A percentile compares a stretch with the other conserved stretches of the same genome.
These are phyloP conservation scores for Megacollybia platyphylla DNA, from an alignment of 1,284 basidiomycete species.

Conservation along the genomic window DNA sequence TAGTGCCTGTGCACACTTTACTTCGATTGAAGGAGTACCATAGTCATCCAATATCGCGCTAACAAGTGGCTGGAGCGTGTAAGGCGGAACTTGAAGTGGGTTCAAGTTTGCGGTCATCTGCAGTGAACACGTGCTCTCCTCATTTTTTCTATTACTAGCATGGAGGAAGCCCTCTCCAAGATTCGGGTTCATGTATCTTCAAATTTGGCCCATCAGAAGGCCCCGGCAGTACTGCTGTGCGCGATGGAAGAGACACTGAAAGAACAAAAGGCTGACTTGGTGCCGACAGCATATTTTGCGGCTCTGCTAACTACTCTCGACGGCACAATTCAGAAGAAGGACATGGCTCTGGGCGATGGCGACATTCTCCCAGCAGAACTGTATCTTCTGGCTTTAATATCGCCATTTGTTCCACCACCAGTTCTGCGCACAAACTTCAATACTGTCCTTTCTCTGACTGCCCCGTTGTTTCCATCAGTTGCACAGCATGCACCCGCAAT, in stretches of 20 bases:
- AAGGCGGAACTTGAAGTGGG: slow-evolving; percentile 41
- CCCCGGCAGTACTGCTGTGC: slow-evolving; percentile 78
- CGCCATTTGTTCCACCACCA: slow-evolving; percentile 66
- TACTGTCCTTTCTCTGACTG: slow-evolving; percentile 56
- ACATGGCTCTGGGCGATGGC: slow-evolving; percentile 55
- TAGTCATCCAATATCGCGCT: slow-evolving; percentile 23
- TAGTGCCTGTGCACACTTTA: slow-evolving; percentile 33
- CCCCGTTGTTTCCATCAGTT: slow-evolving; percentile 65
- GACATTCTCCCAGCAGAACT: slow-evolving; percentile 80
- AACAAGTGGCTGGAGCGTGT: slow-evolving; percentile 41
- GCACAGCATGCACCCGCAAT: slow-evolving; percentile 55
- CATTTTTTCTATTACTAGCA: slow-evolving; percentile 9
- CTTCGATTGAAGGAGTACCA: slow-evolving; percentile 12
- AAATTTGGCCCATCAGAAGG: slow-evolving; percentile 76
- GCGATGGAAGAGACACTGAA: slow-evolving; percentile 85
- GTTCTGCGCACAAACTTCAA: slow-evolving; percentile 59
- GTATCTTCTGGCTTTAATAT: slow-evolving; percentile 76
- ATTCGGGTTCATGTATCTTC: slow-evolving; percentile 83
- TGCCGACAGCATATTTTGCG: slow-evolving; percentile 83
- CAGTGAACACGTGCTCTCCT: neutral
- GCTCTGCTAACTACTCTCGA: slow-evolving; percentile 74
- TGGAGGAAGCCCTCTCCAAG: slow-evolving; percentile 68
- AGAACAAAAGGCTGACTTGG: slow-evolving; percentile 60
- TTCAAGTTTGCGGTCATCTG: neutral
- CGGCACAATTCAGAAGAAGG: slow-evolving; percentile 55